Conservation (phyloP, 2,329 filamentous ascomycete genomes). For the Fusarium vanettenii region DNA sequence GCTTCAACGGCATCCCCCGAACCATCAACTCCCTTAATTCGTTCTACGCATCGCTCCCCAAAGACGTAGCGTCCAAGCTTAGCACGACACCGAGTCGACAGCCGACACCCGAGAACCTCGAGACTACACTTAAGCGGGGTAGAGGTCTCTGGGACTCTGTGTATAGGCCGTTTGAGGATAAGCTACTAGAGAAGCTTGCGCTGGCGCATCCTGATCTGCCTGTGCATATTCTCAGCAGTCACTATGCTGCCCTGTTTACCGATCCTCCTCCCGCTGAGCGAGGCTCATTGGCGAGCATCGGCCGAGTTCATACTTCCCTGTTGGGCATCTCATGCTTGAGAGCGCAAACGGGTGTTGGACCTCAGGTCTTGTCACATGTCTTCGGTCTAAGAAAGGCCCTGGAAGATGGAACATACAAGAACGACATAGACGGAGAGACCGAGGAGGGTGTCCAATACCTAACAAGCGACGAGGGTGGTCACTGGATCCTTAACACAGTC, state of each 20-base stretch:
- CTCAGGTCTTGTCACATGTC: conserved; percentile 84
- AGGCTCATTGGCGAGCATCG: conserved; percentile 65
- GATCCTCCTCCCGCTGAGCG: conserved; percentile 66
- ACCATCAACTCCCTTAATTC: conserved; percentile 85
- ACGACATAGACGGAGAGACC: conserved; percentile 48
- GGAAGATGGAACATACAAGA: conserved; percentile 70
- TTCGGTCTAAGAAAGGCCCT: conserved; percentile 83
- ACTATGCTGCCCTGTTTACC: conserved; percentile 80
- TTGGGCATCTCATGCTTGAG: conserved; percentile 80
- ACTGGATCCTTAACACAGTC: conserved; percentile 59
- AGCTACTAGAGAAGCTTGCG: conserved; percentile 77
- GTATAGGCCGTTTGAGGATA: conserved; percentile 79
- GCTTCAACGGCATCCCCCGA: conserved; percentile 84
- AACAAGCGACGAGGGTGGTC: conserved; percentile 58
- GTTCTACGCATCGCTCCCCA: conserved; percentile 73
- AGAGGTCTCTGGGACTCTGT: conserved; percentile 79
- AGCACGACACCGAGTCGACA: conserved; percentile 67
- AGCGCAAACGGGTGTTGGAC: conserved; percentile 83
- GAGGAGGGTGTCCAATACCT: conserved; percentile 54
- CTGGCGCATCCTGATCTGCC: conserved; percentile 85
- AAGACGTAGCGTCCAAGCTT: conserved; percentile 64
- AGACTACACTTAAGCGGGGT: conserved; percentile 67
- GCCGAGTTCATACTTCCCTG: conserved; percentile 77
- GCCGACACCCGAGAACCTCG: conserved; percentile 64
- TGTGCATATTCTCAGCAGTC: conserved; percentile 79